phyloP scores from a whole-genome alignment of 1,284 basidiomycete genomes.

The Pyrrhoderma lamaoense region DNA sequence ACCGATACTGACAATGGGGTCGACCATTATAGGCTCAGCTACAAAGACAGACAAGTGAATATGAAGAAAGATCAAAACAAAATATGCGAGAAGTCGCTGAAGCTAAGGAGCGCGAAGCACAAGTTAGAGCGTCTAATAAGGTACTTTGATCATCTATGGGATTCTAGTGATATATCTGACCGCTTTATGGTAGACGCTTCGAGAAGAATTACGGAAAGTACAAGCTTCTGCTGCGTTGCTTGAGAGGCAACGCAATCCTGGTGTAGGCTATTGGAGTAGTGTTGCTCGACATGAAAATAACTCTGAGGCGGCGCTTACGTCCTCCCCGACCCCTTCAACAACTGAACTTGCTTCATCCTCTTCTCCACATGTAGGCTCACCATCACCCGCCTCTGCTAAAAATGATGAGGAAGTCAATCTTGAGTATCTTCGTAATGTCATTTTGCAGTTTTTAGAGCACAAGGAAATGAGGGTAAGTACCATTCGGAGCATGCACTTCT shows the following conservation, averaged over 20 bases:
- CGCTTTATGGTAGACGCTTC: conserved; percentile 58
- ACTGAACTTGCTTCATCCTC: conserved; percentile 30
- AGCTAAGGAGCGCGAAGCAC: conserved; percentile 52
- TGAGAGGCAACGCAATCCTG: conserved; percentile 83
- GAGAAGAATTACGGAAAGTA: conserved; percentile 89
- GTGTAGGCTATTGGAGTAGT: conserved; percentile 84
- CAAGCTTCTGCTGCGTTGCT: conserved; percentile 86
- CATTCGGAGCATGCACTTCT: neutral
- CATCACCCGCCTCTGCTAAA: conserved; percentile 32
- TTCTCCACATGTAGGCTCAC: conserved; percentile 31
- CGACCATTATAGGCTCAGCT: conserved; percentile 33
- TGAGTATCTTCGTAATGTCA: conserved; percentile 93
- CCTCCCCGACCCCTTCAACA: conserved; percentile 37
- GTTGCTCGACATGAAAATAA: conserved; percentile 33
- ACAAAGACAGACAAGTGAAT: conserved; percentile 38
- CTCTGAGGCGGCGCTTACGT: conserved; percentile 35
- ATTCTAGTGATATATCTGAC: conserved; percentile 2
- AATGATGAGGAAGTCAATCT: conserved; percentile 83
- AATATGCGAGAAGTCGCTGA: conserved; percentile 61
- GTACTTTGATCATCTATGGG: conserved; percentile 30
- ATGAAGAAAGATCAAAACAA: conserved; percentile 36
- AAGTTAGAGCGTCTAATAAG: conserved; percentile 68
- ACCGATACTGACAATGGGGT: conserved; percentile 1
- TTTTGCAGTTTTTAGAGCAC: conserved; percentile 87
- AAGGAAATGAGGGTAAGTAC: conserved; percentile 75